phyloP scores from a whole-genome alignment of 495 filamentous ascomycete species.

The Ramalina peruviana region DNA sequence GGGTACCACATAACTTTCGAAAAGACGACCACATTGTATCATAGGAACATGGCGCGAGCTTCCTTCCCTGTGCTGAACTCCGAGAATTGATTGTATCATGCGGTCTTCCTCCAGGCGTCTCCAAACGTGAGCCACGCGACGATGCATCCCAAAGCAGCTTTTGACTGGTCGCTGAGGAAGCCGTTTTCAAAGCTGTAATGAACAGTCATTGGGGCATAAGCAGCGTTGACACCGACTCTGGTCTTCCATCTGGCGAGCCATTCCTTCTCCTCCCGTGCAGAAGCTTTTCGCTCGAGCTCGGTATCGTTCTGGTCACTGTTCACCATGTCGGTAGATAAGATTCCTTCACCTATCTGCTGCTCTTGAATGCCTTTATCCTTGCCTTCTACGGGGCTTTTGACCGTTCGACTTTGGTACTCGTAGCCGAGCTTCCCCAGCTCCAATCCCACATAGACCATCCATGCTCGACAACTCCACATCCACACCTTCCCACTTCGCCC shows the following conservation, averaged over 20 bases:
- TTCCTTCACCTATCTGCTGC: constrained; percentile 20
- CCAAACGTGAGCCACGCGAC: constrained; percentile 54
- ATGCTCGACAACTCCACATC: constrained; percentile 65
- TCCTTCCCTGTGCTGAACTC: too few species aligned
- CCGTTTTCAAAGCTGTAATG: constrained; percentile 76
- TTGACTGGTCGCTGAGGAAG: constrained; percentile 37
- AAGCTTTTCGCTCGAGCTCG: constrained; percentile 31
- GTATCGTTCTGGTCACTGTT: too few species aligned
- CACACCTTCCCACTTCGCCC: constrained; percentile 39
- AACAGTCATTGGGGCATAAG: constrained; percentile 49
- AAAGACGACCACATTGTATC: too few species aligned
- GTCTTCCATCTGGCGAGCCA: constrained; percentile 4
- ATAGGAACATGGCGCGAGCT: too few species aligned
- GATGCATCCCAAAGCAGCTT: constrained; percentile 52
- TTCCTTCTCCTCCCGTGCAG: constrained; percentile 35
- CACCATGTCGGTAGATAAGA: constrained; percentile 23
- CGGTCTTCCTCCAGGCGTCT: constrained; percentile 41
- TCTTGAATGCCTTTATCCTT: constrained; percentile 28
- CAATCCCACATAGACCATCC: constrained; percentile 63
- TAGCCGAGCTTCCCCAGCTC: constrained; percentile 54
- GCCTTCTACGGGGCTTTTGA: constrained; percentile 29
- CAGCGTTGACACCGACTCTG: constrained; percentile 28
- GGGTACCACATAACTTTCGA: too few species aligned
- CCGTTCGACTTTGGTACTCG: constrained; percentile 22
- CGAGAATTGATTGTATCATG: constrained; percentile 3